Percentiles rank a stretch among this genome's conserved stretches.
These are phyloP conservation scores for Gloeopeniophorella convolvens DNA, from an alignment of 768 basidiomycete genomes.

Conservation along the genomic window DNA sequence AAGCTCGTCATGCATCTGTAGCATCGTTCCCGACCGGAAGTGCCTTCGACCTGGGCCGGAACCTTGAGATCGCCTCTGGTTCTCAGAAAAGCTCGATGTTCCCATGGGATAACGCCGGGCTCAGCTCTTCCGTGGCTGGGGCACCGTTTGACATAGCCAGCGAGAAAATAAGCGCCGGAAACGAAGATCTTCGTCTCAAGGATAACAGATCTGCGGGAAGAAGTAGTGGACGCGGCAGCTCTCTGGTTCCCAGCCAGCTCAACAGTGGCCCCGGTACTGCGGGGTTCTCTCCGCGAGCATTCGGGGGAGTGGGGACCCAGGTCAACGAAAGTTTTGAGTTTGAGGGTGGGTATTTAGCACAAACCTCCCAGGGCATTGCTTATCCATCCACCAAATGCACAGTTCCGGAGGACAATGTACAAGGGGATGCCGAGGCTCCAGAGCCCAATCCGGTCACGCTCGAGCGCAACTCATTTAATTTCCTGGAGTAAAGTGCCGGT, in stretches of 20 bases:
- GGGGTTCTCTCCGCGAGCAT: conserved; percentile 45
- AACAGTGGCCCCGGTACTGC: conserved; percentile 28
- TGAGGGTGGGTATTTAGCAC: conserved; percentile 41
- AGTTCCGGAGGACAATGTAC: conserved; percentile 28
- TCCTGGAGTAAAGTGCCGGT: conserved; percentile 54
- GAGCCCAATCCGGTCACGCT: conserved; percentile 52
- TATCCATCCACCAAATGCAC: not conserved
- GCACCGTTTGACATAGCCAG: conserved; percentile 32
- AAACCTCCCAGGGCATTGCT: conserved; percentile 12
- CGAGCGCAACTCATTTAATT: conserved; percentile 74
- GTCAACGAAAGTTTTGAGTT: conserved; percentile 58
- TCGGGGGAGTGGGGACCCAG: conserved; percentile 35
- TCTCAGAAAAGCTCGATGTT: conserved; percentile 70
- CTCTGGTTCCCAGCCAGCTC: conserved; percentile 32
- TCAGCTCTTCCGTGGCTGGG: conserved; percentile 47
- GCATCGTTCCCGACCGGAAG: conserved; percentile 45
- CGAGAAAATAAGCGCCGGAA: conserved; percentile 44
- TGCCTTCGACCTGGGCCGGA: conserved; percentile 37
- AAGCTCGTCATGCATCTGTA: conserved; percentile 68
- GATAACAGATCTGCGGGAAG: conserved; percentile 38
- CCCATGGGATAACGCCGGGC: conserved; percentile 77
- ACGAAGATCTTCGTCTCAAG: conserved; percentile 46
- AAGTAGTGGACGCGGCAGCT: conserved; percentile 51
- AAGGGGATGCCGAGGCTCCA: conserved; percentile 37
- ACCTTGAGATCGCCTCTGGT: conserved; percentile 34